Evolutionary conservation across 75 land plant genomes (phyloP).

Genomic region (Picea glauca): DNA sequence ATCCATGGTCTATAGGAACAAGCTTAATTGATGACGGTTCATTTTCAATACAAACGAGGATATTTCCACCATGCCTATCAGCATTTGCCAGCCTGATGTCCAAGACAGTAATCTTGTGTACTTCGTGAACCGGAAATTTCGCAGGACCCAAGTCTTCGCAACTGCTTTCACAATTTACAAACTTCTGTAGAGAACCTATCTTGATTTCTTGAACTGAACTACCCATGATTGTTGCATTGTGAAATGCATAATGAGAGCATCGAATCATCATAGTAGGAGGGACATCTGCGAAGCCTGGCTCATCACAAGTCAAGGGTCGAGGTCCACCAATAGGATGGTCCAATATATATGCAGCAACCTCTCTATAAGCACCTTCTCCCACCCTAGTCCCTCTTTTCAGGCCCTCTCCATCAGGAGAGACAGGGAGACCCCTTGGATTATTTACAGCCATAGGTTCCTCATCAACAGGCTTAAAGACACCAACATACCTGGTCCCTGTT

Average conservation of each 20-base stretch:
- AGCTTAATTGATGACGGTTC: not conserved
- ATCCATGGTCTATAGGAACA: conserved; percentile 31
- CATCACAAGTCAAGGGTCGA: not conserved
- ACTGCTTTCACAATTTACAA: conserved; percentile 9
- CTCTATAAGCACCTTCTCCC: conserved; percentile 13
- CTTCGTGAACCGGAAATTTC: conserved; percentile 12
- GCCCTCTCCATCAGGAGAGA: not conserved
- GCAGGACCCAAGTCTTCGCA: conserved; percentile 19
- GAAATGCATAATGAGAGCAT: conserved; percentile 15
- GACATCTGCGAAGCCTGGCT: conserved; percentile 22
- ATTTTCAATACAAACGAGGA: not conserved
- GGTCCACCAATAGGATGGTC: conserved; percentile 20
- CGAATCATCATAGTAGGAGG: conserved; percentile 25
- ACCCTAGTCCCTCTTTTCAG: conserved; percentile 15
- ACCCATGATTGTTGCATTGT: not conserved
- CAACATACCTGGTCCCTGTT: conserved; percentile 1
- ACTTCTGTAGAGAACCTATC: conserved; percentile 20
- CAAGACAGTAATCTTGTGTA: conserved; percentile 23
- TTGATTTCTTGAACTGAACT: not conserved
- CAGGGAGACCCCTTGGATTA: conserved; percentile 11
- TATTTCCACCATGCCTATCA: conserved; percentile 21
- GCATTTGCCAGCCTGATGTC: conserved; percentile 26
- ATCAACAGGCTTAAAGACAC: conserved; percentile 26
- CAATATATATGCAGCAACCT: conserved; percentile 21
- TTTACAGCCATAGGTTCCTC: conserved; percentile 22